A percentile compares a stretch with the other conserved stretches of the same genome.
phyloP scores from a whole-genome alignment of 306 rosid genomes.

The Malus domestica region ASM211411v1 NC_041792.1:18001-18500 shows the following conservation, averaged over 20 bases:
- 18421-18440: slow-evolving; percentile 73
- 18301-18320: not conserved
- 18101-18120: too few species aligned
- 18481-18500: slow-evolving; percentile 57
- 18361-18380: slow-evolving; percentile 61
- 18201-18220: not conserved
- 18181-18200: too few species aligned
- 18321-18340: not conserved
- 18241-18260: not conserved
- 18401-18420: slow-evolving; percentile 96
- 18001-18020: too few species aligned
- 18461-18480: slow-evolving; percentile 54
- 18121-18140: too few species aligned
- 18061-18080: too few species aligned
- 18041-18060: too few species aligned
- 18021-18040: too few species aligned
- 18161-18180: too few species aligned
- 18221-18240: not conserved
- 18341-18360: not conserved
- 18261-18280: not conserved
- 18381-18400: slow-evolving; percentile 81
- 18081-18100: too few species aligned
- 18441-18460: slow-evolving; percentile 68
- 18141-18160: too few species aligned
- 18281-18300: not conserved